phyloP scores from a whole-genome alignment of 345 rosid genomes.

The Durio zibethinus region DNA sequence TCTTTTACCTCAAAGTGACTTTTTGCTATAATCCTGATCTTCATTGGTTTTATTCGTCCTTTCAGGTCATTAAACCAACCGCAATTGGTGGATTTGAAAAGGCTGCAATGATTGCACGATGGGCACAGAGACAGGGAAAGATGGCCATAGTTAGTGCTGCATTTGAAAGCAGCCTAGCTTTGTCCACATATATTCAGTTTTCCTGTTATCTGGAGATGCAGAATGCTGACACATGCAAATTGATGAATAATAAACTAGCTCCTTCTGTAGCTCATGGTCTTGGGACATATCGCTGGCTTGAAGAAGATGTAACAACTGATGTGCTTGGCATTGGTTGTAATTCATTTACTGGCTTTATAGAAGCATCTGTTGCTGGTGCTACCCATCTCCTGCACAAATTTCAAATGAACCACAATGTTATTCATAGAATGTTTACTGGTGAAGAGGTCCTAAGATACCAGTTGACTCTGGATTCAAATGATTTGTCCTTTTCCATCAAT shows the following conservation, averaged over 20 bases:
- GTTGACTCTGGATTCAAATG: slow-evolving; percentile 44
- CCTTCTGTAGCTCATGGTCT: slow-evolving; percentile 79
- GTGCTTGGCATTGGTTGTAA: slow-evolving; percentile 48
- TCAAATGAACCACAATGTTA: slow-evolving; percentile 48
- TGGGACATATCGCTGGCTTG: slow-evolving; percentile 87
- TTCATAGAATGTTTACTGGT: slow-evolving; percentile 35
- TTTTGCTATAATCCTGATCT: slow-evolving; percentile 10
- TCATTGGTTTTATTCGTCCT: slow-evolving; percentile 11
- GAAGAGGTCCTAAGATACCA: slow-evolving; percentile 46
- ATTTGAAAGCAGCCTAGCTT: slow-evolving; percentile 77
- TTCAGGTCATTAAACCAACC: slow-evolving; percentile 86
- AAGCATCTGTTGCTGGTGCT: slow-evolving; percentile 60
- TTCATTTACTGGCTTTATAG: slow-evolving; percentile 49
- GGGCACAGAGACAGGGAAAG: slow-evolving; percentile 84
- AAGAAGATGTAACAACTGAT: slow-evolving; percentile 61
- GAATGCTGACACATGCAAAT: slow-evolving; percentile 40
- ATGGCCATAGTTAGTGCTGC: slow-evolving; percentile 87
- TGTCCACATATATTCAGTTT: slow-evolving; percentile 66
- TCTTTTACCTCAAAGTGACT: not conserved
- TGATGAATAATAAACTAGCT: slow-evolving; percentile 32
- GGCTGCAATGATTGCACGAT: slow-evolving; percentile 64
- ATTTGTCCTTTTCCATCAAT: slow-evolving; percentile 47
- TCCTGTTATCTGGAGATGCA: slow-evolving; percentile 69
- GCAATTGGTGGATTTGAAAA: slow-evolving; percentile 89
- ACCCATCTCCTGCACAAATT: slow-evolving; percentile 46